Evolutionary conservation across 805 yeast species (phyloP), one percentile per base, ranked within the genome.

Genomic region (Blastobotrys parvus): DNA sequence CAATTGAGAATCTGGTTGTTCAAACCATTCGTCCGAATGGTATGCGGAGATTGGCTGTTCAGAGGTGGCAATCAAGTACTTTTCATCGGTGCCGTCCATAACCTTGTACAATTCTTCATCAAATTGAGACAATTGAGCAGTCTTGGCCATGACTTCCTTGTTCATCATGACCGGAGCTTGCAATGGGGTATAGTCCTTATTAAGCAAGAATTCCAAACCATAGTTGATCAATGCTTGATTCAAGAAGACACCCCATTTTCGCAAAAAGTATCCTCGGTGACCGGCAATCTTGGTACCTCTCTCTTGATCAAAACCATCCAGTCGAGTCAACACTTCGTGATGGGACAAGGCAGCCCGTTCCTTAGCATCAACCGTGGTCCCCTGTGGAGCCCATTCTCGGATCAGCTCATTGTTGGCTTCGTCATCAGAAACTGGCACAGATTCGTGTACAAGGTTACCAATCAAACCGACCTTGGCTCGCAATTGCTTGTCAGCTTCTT

Each of bases 81-180:
- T 92, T 70, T 92, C 98, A 61, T 90, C 98, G 39, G 82, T 89
- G 62, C 98, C 98, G 62, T 92, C 98, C 39, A 85, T 69, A 46
- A 92, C 97, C 70, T 92, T 92, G 73, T 92, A 92, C 59, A 92
- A 75, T 69, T 92, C 98, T 73, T 92, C 98, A 66, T 92, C 98
- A 58, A 92, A 92, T 62, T 92, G 89, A 30, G 97, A 88, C 64
- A 92, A 79, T 71, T 92, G 98, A 6, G 98, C 98, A 54, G 98
- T 92, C 70, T 86, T 89, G 55, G 97, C 97, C 98, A 92, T 92
- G 45, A 88, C 94, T 46, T 92, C 97, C 70, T 92, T 92, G 79
- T 92, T 92, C 96, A 92, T 87, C 98, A 92, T 92, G 36, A 90
- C 96, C 45, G 98, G 98, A 13, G 98, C 94, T 72, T 92, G 98